Base-by-base conservation (phyloP, 768 basidiomycete species). In the Kwoniella bestiolae region DNA sequence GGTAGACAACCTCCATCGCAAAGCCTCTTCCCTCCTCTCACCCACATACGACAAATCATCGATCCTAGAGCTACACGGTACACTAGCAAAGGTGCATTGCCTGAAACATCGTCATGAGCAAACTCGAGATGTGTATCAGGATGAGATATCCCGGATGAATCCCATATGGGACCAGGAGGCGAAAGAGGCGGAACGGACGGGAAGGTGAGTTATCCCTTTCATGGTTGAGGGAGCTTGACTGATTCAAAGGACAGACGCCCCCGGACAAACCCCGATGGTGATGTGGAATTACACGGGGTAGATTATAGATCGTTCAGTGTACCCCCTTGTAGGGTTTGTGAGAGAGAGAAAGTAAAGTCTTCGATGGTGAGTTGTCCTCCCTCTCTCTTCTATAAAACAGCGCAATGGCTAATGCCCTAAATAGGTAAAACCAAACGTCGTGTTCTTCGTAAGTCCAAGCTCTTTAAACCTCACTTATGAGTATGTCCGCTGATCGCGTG, bases 1-100 rank as follows among this genome's bases (percentile, higher is more conserved):
- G 78, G 94, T 98, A n/a, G 95, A 98, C 74, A 94, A 93, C 2
- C 86, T 98, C 5, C 94, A 97, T 75, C 88, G 88, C 56, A 92
- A 91, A 81, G 91, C 92, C 5, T 67, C 64, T 5, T 60, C 64
- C 7, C 59, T 78, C 16, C 46, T 78, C 21, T 53, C 63, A 3
- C 57, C 61, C 25, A 65, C 82, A 80, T 82, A 81, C 76, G 66
- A 70, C 47, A 81, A 78, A 57, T 76, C 74, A 69, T 78, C 81
- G 26, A 87, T 93, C 47, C 83, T 96, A 25, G 92, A 95, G 77
- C 85, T 97, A 7, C 94, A 97, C 78, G 94, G 94, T 21, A 91
- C 89, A 18, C 80, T 97, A 11, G 90, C 91, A 88, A 87, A 85
- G 63, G 94, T 95, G 0, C 88, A 87, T 66, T 97, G 94, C 75